Conservation (phyloP, 345 rosid species). For the Rhizophora apiculata region DNA sequence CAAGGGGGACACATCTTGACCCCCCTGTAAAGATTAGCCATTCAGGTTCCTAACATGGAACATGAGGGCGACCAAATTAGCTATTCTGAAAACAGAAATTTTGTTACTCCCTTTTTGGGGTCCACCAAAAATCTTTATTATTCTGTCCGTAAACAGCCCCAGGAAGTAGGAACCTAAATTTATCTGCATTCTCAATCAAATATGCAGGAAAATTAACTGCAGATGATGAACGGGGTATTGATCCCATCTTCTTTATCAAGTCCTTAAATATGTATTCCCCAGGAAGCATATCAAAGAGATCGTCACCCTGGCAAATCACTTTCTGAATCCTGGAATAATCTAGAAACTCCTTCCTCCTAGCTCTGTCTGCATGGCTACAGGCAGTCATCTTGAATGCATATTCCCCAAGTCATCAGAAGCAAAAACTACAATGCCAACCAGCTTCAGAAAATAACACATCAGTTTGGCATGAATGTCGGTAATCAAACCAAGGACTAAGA, state of each 20-base stretch:
- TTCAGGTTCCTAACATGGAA: too few species aligned
- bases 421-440: conserved; percentile 99
- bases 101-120: background rate
- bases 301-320: conserved; percentile 63
- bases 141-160: conserved; percentile 56
- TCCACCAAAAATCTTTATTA: background rate
- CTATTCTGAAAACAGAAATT: too few species aligned
- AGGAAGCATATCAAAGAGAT: conserved; percentile 84
- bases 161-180: conserved; percentile 77
- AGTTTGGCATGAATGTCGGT: conserved; percentile 68
- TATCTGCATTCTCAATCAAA: conserved; percentile 73
- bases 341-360: conserved; percentile 43
- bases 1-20: too few species aligned
- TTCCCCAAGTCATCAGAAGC: conserved; percentile 55
- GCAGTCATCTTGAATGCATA: conserved; percentile 82
- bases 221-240: conserved; percentile 67
- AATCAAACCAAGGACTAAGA: conserved; percentile 42
- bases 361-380: conserved; percentile 92
- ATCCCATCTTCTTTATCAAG: conserved; percentile 78
- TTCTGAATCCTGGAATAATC: conserved; percentile 58
- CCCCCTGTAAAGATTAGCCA: too few species aligned
- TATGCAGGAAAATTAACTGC: conserved; percentile 87
- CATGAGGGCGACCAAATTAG: too few species aligned
- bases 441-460: conserved; percentile 67
- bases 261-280: conserved; percentile 73